Evolutionary conservation across 2,329 filamentous ascomycete genomes (phyloP).

Genomic region (Pseudogymnoascus sp.): DNA sequence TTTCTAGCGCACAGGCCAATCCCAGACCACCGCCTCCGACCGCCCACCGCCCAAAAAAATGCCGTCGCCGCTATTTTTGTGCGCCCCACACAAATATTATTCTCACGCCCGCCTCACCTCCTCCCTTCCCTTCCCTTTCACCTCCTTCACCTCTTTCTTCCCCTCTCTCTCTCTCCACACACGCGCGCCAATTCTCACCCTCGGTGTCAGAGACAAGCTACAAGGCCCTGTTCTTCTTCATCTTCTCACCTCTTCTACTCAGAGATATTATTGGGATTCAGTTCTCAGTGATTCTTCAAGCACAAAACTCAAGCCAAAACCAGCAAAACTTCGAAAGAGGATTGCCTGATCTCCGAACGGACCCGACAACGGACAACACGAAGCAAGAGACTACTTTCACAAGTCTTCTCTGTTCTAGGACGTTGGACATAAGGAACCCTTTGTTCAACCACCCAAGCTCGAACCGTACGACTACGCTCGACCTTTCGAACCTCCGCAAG

Average conservation of each 20-base stretch:
- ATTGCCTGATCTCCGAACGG: not conserved
- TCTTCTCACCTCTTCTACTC: not conserved
- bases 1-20: not conserved
- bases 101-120: not conserved
- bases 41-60: not conserved
- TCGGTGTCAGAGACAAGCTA: constrained; percentile 7
- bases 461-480: not conserved
- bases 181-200: constrained; percentile 4
- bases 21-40: not conserved
- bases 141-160: not conserved
- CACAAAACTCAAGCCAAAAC: not conserved
- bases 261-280: constrained; percentile 8
- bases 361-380: not conserved
- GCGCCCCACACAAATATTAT: constrained; percentile 4
- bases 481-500: not conserved
- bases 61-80: not conserved
- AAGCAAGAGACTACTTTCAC: not conserved
- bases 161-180: constrained; percentile 5
- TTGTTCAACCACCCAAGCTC: not conserved
- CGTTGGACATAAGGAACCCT: not conserved
- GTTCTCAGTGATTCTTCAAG: constrained; percentile 8
- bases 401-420: not conserved
- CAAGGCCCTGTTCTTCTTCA: constrained; percentile 4
- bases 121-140: not conserved
- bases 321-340: constrained; percentile 1